A percentile compares a stretch with the other conserved stretches of the same genome.
These are phyloP conservation scores for Daldinia vernicosa DNA, from an alignment of 495 filamentous ascomycete species.

Conservation along the genomic window DNA sequence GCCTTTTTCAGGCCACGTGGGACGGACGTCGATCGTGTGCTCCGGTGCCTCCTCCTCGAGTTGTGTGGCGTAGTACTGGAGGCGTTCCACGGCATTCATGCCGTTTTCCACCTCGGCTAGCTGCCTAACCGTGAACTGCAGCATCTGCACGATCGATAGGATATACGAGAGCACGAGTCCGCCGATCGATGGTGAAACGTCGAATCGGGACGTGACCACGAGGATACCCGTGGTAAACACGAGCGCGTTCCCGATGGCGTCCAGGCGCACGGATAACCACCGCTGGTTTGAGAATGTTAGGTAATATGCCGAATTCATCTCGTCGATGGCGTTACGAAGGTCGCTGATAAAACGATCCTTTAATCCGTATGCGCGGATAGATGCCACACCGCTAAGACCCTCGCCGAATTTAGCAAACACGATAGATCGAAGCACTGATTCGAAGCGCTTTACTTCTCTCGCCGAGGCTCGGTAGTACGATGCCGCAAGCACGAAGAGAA, in stretches of 20 bases:
- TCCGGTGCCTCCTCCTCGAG: slow-evolving; percentile 90
- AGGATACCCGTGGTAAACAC: slow-evolving; percentile 90
- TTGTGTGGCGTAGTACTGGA: slow-evolving; percentile 88
- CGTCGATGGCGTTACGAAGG: slow-evolving; percentile 76
- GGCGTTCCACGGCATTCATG: slow-evolving; percentile 94
- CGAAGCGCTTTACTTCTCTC: slow-evolving; percentile 92
- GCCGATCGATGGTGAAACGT: slow-evolving; percentile 81
- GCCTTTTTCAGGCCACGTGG: slow-evolving; percentile 83
- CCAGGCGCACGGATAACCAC: slow-evolving; percentile 86
- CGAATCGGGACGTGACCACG: slow-evolving; percentile 93
- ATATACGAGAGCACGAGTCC: slow-evolving; percentile 94
- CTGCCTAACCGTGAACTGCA: slow-evolving; percentile 94
- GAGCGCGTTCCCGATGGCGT: slow-evolving; percentile 80
- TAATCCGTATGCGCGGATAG: slow-evolving; percentile 88
- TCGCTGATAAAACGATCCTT: slow-evolving; percentile 74
- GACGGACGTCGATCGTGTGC: slow-evolving; percentile 71
- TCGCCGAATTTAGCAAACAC: slow-evolving; percentile 95
- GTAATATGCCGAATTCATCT: slow-evolving; percentile 94
- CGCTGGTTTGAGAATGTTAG: slow-evolving; percentile 93
- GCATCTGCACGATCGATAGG: slow-evolving; percentile 91
- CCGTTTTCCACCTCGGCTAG: slow-evolving; percentile 96
- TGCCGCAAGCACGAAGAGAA: slow-evolving; percentile 83
- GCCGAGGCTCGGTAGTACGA: slow-evolving; percentile 91
- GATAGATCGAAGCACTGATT: slow-evolving; percentile 82
- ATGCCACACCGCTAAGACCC: slow-evolving; percentile 81